phyloP scores from a whole-genome alignment of 2,329 filamentous ascomycete genomes.

The Alternaria gaisen region DNA sequence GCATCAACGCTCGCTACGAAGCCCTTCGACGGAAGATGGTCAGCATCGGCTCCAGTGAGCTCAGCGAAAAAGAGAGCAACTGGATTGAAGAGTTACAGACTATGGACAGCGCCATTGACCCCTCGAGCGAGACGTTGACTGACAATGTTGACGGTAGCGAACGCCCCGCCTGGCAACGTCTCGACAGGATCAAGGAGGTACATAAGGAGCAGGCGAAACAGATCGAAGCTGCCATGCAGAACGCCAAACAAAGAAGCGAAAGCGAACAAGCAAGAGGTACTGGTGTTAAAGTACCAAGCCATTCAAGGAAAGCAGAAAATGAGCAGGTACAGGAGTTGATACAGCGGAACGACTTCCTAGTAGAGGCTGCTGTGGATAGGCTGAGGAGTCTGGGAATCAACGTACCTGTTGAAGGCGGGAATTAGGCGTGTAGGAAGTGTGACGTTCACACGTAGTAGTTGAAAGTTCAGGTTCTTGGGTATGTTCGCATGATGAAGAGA shows the following conservation, averaged over 20 bases:
- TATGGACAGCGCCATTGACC: slow-evolving; percentile 53
- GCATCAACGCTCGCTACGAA: slow-evolving; percentile 68
- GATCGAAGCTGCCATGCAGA: slow-evolving; percentile 31
- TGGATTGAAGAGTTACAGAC: slow-evolving; percentile 66
- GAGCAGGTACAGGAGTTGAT: slow-evolving; percentile 46
- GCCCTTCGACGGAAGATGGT: slow-evolving; percentile 61
- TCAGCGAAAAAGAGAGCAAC: slow-evolving; percentile 69
- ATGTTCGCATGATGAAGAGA: background rate
- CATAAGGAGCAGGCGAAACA: slow-evolving; percentile 59
- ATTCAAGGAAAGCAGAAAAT: slow-evolving; percentile 47
- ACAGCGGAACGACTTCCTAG: slow-evolving; percentile 43
- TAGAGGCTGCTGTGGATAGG: slow-evolving; percentile 44
- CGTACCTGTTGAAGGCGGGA: slow-evolving; percentile 25
- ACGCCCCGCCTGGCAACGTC: slow-evolving; percentile 60
- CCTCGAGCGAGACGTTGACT: slow-evolving; percentile 36
- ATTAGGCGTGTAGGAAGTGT: background rate
- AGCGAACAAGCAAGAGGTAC: slow-evolving; percentile 19
- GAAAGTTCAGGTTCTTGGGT: no score
- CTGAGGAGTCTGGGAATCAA: slow-evolving; percentile 41
- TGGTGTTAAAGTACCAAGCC: slow-evolving; percentile 42
- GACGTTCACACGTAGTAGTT: background rate
- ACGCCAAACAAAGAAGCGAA: slow-evolving; percentile 23
- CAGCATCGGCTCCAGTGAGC: slow-evolving; percentile 60
- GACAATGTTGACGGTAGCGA: slow-evolving; percentile 44
- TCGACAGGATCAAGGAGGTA: slow-evolving; percentile 65